phyloP scores from a whole-genome alignment of 331 rosid genomes.

The Prunus yedoensis region DNA sequence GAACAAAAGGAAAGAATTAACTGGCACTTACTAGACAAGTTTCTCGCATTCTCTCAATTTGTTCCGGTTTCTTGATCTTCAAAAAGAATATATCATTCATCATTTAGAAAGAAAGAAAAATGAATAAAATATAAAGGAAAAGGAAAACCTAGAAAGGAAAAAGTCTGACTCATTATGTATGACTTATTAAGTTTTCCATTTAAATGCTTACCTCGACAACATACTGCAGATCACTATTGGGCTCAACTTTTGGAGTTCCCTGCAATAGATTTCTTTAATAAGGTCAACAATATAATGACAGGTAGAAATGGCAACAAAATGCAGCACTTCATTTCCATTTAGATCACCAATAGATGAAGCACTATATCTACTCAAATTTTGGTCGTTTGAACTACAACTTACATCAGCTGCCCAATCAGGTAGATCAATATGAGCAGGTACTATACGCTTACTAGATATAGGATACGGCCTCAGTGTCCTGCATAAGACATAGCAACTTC shows the following conservation, averaged over 20 bases:
- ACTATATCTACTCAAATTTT: background rate
- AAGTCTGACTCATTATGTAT: background rate
- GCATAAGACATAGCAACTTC: conserved; percentile 22
- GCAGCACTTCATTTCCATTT: background rate
- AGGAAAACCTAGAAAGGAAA: background rate
- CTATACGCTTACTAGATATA: conserved; percentile 52
- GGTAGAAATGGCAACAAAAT: background rate
- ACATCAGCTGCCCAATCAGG: conserved; percentile 96
- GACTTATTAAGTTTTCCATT: background rate
- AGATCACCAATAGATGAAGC: conserved; percentile 8
- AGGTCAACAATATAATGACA: background rate
- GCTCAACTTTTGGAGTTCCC: conserved; percentile 90
- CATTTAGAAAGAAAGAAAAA: background rate
- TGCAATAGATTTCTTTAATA: conserved; percentile 12
- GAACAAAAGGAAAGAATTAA: background rate
- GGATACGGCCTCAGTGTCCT: conserved; percentile 84
- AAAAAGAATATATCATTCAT: conserved; percentile 20
- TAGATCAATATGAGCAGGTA: conserved; percentile 65
- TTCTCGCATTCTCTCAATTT: conserved; percentile 83
- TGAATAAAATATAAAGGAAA: background rate
- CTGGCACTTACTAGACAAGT: conserved; percentile 60
- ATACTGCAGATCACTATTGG: conserved; percentile 71
- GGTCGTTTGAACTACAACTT: conserved; percentile 31
- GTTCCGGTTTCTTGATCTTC: conserved; percentile 79
- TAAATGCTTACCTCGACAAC: conserved; percentile 65